Evolutionary conservation across 495 filamentous ascomycete genomes (phyloP).

Genomic region (Annulohypoxylon moriforme): DNA sequence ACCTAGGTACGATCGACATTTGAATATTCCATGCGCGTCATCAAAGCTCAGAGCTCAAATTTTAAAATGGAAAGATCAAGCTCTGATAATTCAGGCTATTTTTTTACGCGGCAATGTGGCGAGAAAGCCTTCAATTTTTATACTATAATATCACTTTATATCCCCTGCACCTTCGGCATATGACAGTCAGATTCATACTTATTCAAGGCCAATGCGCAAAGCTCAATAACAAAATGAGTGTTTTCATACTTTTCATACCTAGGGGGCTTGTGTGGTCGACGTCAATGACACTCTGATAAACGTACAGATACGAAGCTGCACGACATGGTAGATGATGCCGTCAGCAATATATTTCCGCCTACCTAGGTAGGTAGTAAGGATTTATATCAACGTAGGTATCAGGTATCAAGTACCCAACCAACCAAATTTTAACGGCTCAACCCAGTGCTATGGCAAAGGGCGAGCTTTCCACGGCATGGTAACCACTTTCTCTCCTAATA

Average conservation of each 20-base stretch:
- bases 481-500: background rate
- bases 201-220: background rate
- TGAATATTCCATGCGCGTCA: background rate
- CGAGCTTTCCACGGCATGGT: background rate
- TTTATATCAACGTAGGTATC: background rate
- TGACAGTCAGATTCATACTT: background rate
- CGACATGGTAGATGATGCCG: background rate
- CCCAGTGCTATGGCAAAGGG: background rate
- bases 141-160: background rate
- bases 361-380: background rate
- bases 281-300: background rate
- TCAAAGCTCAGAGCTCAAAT: background rate
- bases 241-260: no score
- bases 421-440: background rate
- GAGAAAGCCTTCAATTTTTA: background rate
- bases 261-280: background rate
- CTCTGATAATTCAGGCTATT: background rate
- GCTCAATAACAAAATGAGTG: background rate
- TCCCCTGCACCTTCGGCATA: background rate
- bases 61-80: background rate
- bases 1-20: no score
- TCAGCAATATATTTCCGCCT: background rate
- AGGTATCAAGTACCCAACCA: background rate
- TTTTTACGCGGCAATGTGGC: background rate
- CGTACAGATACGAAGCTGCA: constrained; percentile 9